phyloP scores from a whole-genome alignment of 1,284 basidiomycete species.

The Fomitopsis schrenkii region DNA sequence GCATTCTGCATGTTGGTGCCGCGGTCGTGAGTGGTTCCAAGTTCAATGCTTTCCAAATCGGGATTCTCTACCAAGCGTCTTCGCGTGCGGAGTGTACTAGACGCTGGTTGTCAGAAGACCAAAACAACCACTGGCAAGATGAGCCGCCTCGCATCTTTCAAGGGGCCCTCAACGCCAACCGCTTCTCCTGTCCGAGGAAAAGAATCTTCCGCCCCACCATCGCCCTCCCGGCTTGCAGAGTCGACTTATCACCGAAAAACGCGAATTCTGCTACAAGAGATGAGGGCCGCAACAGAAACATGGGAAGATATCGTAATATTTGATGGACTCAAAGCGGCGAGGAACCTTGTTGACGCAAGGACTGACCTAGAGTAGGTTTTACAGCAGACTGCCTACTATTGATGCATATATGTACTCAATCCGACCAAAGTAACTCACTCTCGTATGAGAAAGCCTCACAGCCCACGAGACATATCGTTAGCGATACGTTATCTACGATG shows the following conservation, averaged over 20 bases:
- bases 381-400: neutral
- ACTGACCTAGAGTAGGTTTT: conserved; percentile 72
- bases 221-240: conserved; percentile 53
- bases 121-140: conserved; percentile 14
- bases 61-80: neutral
- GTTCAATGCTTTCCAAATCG: neutral
- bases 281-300: conserved; percentile 53
- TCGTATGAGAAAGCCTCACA: conserved; percentile 38
- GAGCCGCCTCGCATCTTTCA: conserved; percentile 67
- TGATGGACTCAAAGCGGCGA: conserved; percentile 69
- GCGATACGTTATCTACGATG: conserved; percentile 63
- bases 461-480: conserved; percentile 54
- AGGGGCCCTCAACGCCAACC: conserved; percentile 69
- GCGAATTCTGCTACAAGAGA: conserved; percentile 57
- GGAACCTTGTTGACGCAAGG: conserved; percentile 61
- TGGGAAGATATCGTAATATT: conserved; percentile 75
- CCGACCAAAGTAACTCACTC: conserved; percentile 48
- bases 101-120: neutral
- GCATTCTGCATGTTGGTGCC: conserved; percentile 2
- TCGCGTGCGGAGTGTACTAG: no score
- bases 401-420: neutral
- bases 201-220: conserved; percentile 38
- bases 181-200: conserved; percentile 53
- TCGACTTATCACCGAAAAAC: conserved; percentile 72
- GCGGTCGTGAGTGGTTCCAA: neutral